A percentile compares a stretch with the other conserved stretches of the same genome.
Evolutionary conservation across 1,284 basidiomycete genomes (phyloP).

Genomic region (Schizophyllum commune): DNA sequence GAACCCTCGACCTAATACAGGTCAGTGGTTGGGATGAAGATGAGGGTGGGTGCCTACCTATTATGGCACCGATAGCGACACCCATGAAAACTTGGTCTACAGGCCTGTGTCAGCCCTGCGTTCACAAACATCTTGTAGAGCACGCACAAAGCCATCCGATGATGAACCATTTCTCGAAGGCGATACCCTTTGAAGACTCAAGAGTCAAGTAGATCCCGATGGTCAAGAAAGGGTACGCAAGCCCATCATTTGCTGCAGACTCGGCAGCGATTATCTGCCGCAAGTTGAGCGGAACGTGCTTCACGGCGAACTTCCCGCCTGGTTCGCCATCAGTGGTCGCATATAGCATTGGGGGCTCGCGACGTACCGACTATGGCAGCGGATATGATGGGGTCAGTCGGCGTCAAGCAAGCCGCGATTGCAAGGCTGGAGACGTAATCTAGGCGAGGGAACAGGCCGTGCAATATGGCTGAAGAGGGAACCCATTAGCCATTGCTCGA

Average conservation of each 20-base stretch:
- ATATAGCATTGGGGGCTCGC: background rate
- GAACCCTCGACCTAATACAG: constrained; percentile 52
- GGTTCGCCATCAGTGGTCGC: constrained; percentile 10
- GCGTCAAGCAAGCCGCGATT: constrained; percentile 86
- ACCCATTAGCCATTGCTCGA: background rate
- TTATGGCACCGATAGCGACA: constrained; percentile 61
- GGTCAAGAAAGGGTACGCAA: constrained; percentile 89
- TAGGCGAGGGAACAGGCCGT: constrained; percentile 61
- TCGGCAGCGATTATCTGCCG: constrained; percentile 86
- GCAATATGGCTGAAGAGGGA: constrained; percentile 41
- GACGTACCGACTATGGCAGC: constrained; percentile 40
- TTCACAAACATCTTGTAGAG: background rate
- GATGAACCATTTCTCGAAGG: constrained; percentile 74
- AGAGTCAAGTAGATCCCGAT: constrained; percentile 84
- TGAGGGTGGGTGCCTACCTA: constrained; percentile 41
- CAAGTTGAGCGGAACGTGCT: constrained; percentile 81
- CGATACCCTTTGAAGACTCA: constrained; percentile 54
- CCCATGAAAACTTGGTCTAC: constrained; percentile 86
- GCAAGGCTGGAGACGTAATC: constrained; percentile 71
- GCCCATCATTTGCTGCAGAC: constrained; percentile 72
- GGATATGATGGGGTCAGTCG: constrained; percentile 85
- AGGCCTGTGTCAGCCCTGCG: background rate
- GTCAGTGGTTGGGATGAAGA: background rate
- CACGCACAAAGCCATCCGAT: constrained; percentile 71
- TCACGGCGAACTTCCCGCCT: constrained; percentile 85